phyloP scores from a whole-genome alignment of 495 filamentous ascomycete genomes.

The Penicillium bialowiezense region DNA sequence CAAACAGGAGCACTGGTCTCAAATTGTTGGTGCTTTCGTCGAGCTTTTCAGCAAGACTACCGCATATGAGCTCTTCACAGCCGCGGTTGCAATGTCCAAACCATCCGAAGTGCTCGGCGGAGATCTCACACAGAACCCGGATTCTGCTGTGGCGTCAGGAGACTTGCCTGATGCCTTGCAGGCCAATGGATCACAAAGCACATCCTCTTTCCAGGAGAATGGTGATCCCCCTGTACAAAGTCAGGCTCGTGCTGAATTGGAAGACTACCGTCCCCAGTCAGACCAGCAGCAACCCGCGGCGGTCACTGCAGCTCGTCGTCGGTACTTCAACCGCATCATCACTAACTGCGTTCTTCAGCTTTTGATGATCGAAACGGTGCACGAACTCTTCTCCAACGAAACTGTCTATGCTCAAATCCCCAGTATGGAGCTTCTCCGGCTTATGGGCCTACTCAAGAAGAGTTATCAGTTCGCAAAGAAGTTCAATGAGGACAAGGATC shows the following conservation, averaged over 20 bases:
- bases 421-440: slow-evolving; percentile 76
- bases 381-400: slow-evolving; percentile 97
- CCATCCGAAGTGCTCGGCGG: slow-evolving; percentile 32
- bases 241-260: slow-evolving; percentile 56
- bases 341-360: slow-evolving; percentile 97
- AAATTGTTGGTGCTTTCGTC: slow-evolving; percentile 92
- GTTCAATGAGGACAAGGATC: slow-evolving; percentile 96
- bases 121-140: slow-evolving; percentile 26
- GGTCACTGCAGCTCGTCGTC: slow-evolving; percentile 87
- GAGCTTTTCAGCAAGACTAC: slow-evolving; percentile 94
- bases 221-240: slow-evolving; percentile 38
- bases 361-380: slow-evolving; percentile 98
- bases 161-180: slow-evolving; percentile 53
- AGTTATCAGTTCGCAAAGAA: slow-evolving; percentile 92
- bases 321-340: slow-evolving; percentile 99
- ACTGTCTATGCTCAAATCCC: slow-evolving; percentile 92
- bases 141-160: slow-evolving; percentile 16
- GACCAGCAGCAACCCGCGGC: slow-evolving; percentile 82
- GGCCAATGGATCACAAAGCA: slow-evolving; percentile 55
- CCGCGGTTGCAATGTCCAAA: slow-evolving; percentile 59
- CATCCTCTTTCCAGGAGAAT: slow-evolving; percentile 36
- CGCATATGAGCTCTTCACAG: slow-evolving; percentile 89
- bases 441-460: slow-evolving; percentile 93
- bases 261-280: slow-evolving; percentile 77
- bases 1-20: slow-evolving; percentile 78